A percentile compares a stretch with the other conserved stretches of the same genome.
phyloP scores from a whole-genome alignment of 2,329 filamentous ascomycete species.

The Pezicula neosporulosa region DNA sequence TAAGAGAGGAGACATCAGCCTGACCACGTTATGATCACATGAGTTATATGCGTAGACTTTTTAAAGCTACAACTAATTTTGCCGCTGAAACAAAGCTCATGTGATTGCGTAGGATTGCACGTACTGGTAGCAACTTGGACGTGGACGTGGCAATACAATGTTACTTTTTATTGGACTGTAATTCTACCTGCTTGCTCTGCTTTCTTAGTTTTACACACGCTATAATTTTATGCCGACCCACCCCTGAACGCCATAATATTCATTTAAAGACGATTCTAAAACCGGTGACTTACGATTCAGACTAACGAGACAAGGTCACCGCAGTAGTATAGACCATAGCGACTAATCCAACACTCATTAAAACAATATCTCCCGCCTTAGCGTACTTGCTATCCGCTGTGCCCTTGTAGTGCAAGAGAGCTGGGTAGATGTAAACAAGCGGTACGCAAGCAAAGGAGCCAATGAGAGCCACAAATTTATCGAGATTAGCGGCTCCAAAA shows the following conservation, averaged over 20 bases:
- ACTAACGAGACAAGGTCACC: slow-evolving; percentile 81
- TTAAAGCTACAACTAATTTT: no score
- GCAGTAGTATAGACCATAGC: slow-evolving; percentile 90
- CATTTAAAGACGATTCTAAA: neutral
- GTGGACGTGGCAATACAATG: neutral
- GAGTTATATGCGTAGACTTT: no score
- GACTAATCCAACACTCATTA: slow-evolving; percentile 75
- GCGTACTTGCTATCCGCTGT: slow-evolving; percentile 67
- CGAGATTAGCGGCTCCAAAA: slow-evolving; percentile 84
- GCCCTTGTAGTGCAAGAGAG: slow-evolving; percentile 80
- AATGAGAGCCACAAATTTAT: slow-evolving; percentile 94
- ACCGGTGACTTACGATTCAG: slow-evolving; percentile 1
- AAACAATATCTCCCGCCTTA: slow-evolving; percentile 64
- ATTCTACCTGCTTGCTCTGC: no score
- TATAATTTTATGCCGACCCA: no score
- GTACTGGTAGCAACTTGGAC: no score
- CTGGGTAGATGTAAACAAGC: slow-evolving; percentile 93
- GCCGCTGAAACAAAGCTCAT: no score
- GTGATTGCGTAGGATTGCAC: no score
- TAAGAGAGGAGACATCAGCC: no score
- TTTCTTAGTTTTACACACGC: no score
- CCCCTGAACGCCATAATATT: neutral
- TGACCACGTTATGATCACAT: no score
- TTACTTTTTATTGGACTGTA: no score
- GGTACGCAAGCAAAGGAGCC: slow-evolving; percentile 97